Evolutionary conservation across 495 filamentous ascomycete genomes (phyloP), one percentile per base, ranked within the genome.

Genomic region (Tuber umbilicatum): DNA sequence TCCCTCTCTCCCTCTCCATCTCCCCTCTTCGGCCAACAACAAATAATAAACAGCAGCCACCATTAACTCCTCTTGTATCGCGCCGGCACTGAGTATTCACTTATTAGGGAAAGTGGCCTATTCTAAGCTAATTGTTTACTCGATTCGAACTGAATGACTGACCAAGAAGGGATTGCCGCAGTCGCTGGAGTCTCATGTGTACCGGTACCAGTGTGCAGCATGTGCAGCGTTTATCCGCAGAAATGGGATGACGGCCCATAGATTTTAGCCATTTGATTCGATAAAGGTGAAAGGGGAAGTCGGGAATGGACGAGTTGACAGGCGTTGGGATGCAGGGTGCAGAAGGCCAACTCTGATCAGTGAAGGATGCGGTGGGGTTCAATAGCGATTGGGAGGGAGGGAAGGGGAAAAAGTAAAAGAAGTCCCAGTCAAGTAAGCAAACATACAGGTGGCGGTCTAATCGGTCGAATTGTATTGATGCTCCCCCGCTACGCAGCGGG

Each of bases 281-380:
- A 70, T 74, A 73, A 60, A 31, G 55, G 3, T 35, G 38, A 42
- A 74, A 78, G 73, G 69, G 70, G 78, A 69, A 60, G 68, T 45
- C 55, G 55, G 27, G n/a, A 68, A 23, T 42, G 71, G 47, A 71
- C 68, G 38, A 73, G 43, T 79, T 79, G 77, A 79, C 77, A 79
- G 77, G 77, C 77, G 77, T 79, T 78, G 76, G 75, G 77, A 79
- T 79, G 77, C 75, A 78, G 75, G 45, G n/a, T 69, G 77, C 75
- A 79, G 72, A 72, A 74, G 39, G 40, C 37, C 50, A 60, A 45
- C 75, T 69, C 17, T 64, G 55, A 64, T 31, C 14, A 35, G 27
- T 64, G 5, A 35, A 27, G 50, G 27, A 60, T 31, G 10, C 23
- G 10, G 43, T 19, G 43, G 47, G 47, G n/a, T 50, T 9, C 23